Conservation (phyloP, 2,329 filamentous ascomycete genomes). For the Cladophialophora yegresii region DNA sequence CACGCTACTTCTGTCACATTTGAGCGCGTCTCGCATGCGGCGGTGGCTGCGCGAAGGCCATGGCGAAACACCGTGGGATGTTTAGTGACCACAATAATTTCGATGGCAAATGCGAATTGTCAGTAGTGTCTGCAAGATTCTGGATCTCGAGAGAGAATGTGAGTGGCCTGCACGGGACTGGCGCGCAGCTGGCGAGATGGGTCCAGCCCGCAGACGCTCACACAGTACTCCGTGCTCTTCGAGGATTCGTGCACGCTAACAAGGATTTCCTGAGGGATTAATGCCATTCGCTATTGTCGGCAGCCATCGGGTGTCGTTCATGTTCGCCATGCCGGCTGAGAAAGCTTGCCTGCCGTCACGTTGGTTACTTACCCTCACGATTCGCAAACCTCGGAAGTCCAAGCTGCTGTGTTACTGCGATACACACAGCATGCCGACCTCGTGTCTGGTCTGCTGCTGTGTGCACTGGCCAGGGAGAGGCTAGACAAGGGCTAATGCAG, state of each 20-base stretch:
- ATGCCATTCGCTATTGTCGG: conserved; percentile 15
- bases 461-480: neutral
- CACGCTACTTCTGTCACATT: conserved; percentile 5
- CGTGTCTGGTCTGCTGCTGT: neutral
- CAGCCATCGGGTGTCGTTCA: neutral
- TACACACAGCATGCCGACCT: neutral
- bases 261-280: conserved; percentile 33
- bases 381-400: too few species aligned
- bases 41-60: neutral
- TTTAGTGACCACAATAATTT: conserved; percentile 7
- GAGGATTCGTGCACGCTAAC: neutral
- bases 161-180: neutral
- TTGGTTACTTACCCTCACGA: neutral
- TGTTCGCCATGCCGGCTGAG: neutral
- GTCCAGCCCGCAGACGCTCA: conserved; percentile 3
- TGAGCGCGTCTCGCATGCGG: neutral
- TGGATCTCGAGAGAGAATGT: conserved; percentile 11
- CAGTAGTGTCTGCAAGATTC: conserved; percentile 13
- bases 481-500: conserved; percentile 29
- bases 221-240: too few species aligned
- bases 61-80: conserved; percentile 1
- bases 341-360: neutral
- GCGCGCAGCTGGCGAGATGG: conserved; percentile 3
- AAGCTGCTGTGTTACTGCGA: neutral
- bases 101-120: conserved; percentile 18